These are phyloP conservation scores for Rhodomyrtus psidioides DNA, from an alignment of 441 rosid genomes.

Conservation along the genomic window DNA sequence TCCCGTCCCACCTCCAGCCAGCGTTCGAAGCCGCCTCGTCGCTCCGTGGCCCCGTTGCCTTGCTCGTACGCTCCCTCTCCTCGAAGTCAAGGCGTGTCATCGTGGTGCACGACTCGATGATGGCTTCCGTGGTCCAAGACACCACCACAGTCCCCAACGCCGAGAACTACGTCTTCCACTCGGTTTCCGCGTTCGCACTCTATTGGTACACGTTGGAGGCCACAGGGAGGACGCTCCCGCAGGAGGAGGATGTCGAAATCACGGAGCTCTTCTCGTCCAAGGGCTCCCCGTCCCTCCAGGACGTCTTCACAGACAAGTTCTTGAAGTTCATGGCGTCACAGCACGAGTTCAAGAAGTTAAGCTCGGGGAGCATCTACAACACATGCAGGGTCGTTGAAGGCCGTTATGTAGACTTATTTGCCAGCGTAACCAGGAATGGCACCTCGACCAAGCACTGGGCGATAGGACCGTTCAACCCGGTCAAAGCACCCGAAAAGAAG, in stretches of 20 bases:
- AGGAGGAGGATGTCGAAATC: background rate
- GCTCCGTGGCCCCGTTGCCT: slow-evolving; percentile 3
- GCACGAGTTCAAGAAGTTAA: background rate
- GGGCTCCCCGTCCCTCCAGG: slow-evolving; percentile 24
- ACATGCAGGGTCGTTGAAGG: slow-evolving; percentile 30
- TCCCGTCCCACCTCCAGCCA: slow-evolving; percentile 6
- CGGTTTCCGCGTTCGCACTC: slow-evolving; percentile 1
- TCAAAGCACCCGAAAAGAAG: background rate
- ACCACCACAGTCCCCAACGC: background rate
- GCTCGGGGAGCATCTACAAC: slow-evolving; percentile 27
- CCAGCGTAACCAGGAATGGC: background rate
- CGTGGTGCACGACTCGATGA: background rate
- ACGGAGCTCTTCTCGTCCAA: background rate
- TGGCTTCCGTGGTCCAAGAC: slow-evolving; percentile 10
- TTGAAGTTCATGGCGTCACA: slow-evolving; percentile 15
- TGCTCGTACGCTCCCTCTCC: background rate
- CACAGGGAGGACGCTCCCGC: background rate
- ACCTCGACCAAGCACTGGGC: slow-evolving; percentile 22
- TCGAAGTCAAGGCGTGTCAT: background rate
- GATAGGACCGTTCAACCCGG: slow-evolving; percentile 29
- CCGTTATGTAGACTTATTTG: slow-evolving; percentile 21
- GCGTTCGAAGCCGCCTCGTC: background rate
- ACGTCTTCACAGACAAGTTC: slow-evolving; percentile 33
- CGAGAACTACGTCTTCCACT: background rate
- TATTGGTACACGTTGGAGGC: background rate